Conservation (phyloP, 106 monocot species). For the Alisma plantagoaquatica region DNA sequence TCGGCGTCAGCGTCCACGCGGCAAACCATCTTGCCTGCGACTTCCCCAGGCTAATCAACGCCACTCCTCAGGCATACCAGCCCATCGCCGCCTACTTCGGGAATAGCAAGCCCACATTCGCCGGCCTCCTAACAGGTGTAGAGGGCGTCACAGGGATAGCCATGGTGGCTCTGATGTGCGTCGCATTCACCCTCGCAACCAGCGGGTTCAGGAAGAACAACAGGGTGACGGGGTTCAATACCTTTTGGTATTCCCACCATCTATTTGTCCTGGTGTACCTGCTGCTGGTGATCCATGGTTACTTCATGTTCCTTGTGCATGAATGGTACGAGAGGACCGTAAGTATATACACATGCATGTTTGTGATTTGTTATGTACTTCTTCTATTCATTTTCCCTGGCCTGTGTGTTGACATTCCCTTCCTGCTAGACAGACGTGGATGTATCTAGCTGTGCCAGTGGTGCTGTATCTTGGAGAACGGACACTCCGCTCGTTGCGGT, state of each 20-base stretch:
- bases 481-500: slow-evolving; percentile 44
- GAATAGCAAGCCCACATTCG: slow-evolving; percentile 39
- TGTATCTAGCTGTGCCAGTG: slow-evolving; percentile 68
- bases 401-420: too few species aligned
- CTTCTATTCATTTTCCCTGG: too few species aligned
- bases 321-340: slow-evolving; percentile 70
- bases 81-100: slow-evolving; percentile 45
- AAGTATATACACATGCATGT: too few species aligned
- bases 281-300: slow-evolving; percentile 63
- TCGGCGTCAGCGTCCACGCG: slow-evolving; percentile 54
- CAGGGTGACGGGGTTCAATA: slow-evolving; percentile 72
- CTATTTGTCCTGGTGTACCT: slow-evolving; percentile 64
- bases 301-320: slow-evolving; percentile 68
- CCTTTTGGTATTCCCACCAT: slow-evolving; percentile 92
- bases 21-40: slow-evolving; percentile 80
- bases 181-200: slow-evolving; percentile 74
- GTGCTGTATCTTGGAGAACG: slow-evolving; percentile 63
- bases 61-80: slow-evolving; percentile 32
- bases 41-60: slow-evolving; percentile 48
- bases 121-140: slow-evolving; percentile 31
- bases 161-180: slow-evolving; percentile 66
- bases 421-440: slow-evolving; percentile 77
- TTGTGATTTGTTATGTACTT: too few species aligned
- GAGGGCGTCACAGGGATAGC: slow-evolving; percentile 70
- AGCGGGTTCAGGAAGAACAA: slow-evolving; percentile 62